Evolutionary conservation across 345 rosid genomes (phyloP), one percentile per base, ranked within the genome.

Genomic region (Eucalyptus sp.): DNA sequence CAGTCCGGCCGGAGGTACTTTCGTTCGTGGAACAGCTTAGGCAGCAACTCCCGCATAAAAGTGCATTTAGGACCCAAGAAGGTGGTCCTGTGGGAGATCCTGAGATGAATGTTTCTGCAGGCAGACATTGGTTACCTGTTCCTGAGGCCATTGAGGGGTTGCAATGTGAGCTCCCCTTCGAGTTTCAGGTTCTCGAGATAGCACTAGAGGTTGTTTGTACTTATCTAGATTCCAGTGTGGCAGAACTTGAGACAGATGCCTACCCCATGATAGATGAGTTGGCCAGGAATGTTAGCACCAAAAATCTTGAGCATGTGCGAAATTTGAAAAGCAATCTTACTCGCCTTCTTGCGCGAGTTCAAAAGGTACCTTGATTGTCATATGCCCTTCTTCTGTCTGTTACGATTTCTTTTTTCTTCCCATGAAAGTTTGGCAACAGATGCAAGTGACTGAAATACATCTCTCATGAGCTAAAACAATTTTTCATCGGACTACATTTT

Each of bases 161-260:
- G 87, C 97, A 96, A 87, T 90, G 93, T 88, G 98, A 96, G 91
- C 99, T 96, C 86, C 99, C 98, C 25, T 98, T 98, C 87, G 99
- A 97, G 91, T 95, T 98, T 93, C 98, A 96, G 91, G 98, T 98
- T 89, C 95, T 98, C 64, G 99, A 98, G 95, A 95, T 96, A 87
- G 99, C 99, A 44, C 92, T 98, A 7, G 99, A 98, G 92, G 93
- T 93, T 56, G 97, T 96, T 81, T 98, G 98, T 86, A 92, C 96
- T 8, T 92, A 86, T 92, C 91, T 97, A 92, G 99, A 95, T 89
- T 90, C 91, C 50, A 92, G 90, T 50, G 99, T 96, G 80, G 96
- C 93, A 44, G 93, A 95, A 8, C 95, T 96, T 62, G 99, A 96
- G 93, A 94, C 90, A 87, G 96, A 95, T 89, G 98, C 99, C 41